Conservation (phyloP, 2,329 filamentous ascomycete species). For the Cadophora malorum region DNA sequence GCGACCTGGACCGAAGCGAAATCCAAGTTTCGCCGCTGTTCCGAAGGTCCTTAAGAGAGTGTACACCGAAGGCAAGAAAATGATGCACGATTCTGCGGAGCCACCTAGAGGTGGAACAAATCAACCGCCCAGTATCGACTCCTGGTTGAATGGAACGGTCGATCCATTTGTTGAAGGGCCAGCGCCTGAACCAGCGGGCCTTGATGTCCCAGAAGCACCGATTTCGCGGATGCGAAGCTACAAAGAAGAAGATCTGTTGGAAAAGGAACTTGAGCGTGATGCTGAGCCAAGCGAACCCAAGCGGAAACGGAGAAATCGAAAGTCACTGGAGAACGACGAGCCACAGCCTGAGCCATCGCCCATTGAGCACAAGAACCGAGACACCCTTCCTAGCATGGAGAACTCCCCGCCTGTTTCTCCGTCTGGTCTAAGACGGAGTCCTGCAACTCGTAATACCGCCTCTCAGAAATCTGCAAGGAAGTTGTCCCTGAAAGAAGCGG, state of each 20-base stretch:
- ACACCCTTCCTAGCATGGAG: constrained; percentile 42
- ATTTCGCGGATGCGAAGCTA: constrained; percentile 41
- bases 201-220: constrained; percentile 46
- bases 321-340: constrained; percentile 37
- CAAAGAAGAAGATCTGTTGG: constrained; percentile 36
- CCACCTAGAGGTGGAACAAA: constrained; percentile 59
- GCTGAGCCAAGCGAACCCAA: constrained; percentile 22
- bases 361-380: constrained; percentile 36
- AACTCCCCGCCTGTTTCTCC: constrained; percentile 39
- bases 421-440: constrained; percentile 58
- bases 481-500: constrained; percentile 61
- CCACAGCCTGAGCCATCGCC: constrained; percentile 42
- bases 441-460: constrained; percentile 58
- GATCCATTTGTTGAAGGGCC: constrained; percentile 64
- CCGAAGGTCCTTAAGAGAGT: constrained; percentile 71
- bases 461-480: constrained; percentile 57
- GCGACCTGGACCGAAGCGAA: constrained; percentile 54
- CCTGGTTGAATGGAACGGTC: constrained; percentile 67
- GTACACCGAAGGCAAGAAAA: constrained; percentile 68
- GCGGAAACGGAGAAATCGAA: constrained; percentile 28
- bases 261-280: constrained; percentile 31
- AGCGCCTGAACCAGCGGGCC: constrained; percentile 35
- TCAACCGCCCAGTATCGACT: constrained; percentile 68
- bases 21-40: constrained; percentile 65
- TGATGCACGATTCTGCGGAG: constrained; percentile 66